These are phyloP conservation scores for Hura crepitans DNA, from an alignment of 441 rosid genomes.

Conservation along the genomic window DNA sequence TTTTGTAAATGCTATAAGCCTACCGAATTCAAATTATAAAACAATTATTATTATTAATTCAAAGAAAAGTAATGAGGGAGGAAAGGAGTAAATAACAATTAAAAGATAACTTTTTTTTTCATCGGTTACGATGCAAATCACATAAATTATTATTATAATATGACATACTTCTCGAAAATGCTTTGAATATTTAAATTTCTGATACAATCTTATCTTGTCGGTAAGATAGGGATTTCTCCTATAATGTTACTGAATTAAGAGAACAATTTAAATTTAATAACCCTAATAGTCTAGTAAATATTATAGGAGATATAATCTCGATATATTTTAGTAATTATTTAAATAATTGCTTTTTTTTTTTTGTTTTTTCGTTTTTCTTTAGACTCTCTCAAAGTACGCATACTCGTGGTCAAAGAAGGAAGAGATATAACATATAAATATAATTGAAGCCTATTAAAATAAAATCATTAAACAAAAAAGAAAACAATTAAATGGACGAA, in stretches of 20 bases:
- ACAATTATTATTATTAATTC: no score
- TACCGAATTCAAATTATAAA: no score
- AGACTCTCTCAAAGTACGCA: background rate
- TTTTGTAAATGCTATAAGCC: no score
- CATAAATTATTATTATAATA: background rate
- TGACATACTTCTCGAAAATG: constrained; percentile 21
- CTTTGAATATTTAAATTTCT: background rate
- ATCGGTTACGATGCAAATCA: background rate
- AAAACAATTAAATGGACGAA: no score
- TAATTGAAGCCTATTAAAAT: no score
- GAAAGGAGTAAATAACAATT: background rate
- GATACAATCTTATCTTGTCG: constrained; percentile 17
- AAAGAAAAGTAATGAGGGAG: background rate
- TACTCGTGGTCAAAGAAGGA: no score
- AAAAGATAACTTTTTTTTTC: background rate
- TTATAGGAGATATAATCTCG: background rate
- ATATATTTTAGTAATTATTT: background rate
- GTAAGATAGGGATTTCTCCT: constrained; percentile 30
- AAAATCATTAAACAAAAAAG: no score
- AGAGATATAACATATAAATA: no score
- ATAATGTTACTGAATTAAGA: constrained; percentile 11
- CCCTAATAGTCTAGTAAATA: background rate
- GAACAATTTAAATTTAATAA: constrained; percentile 28
- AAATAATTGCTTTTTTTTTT: background rate
- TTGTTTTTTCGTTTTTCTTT: background rate